Evolutionary conservation across 176 grass and related monocot genomes (phyloP), one percentile per base, ranked within the genome.

Genomic region (Urochloa ruziziensis): DNA sequence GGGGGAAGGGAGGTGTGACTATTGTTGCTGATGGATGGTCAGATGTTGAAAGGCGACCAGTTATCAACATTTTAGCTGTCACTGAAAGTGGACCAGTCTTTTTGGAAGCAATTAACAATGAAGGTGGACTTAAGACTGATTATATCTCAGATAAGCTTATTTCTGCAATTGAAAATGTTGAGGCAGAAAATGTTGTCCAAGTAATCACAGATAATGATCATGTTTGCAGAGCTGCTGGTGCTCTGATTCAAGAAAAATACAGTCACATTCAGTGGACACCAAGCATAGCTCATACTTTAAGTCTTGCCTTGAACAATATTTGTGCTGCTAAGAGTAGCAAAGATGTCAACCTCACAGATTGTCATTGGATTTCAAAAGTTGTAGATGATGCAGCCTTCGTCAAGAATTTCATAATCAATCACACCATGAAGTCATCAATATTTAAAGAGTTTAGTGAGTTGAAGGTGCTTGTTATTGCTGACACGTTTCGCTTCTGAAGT

Each of bases 51-150:
- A 77, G 35, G 35, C 11, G 13, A 42, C 74, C 35, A 23, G 10
- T 77, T 28, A 77, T 77, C 32, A 77, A 77, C 52, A 58, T 77
- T 37, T 23, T 77, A 59, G 53, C 74, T n/a, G 67, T 70, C 3
- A n/a, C 39, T 39, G 67, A 70, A 70, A 24, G n/a, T 5, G 67
- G 35, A 13, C 67, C 36, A 27, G 40, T 46, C 10, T 70, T 70
- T 19, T 44, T 44, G 39, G n/a, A 27, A 70, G 27, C 39, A 30
- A 24, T 70, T 27, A 13, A 70, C 67, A 43, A 44, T 46, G 23
- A 46, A 44, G 67, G 27, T 43, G 4, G 0, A 39, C 10, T 25
- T 10, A 70, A 70, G 37, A 44, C 3, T 14, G 21, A 43, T 9
- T 70, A 25, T 44, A 70, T 70, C 24, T 10, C 67, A 46, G n/a